phyloP scores from a whole-genome alignment of 2,329 filamentous ascomycete species.

The Cladosporium cucumerinum region DNA sequence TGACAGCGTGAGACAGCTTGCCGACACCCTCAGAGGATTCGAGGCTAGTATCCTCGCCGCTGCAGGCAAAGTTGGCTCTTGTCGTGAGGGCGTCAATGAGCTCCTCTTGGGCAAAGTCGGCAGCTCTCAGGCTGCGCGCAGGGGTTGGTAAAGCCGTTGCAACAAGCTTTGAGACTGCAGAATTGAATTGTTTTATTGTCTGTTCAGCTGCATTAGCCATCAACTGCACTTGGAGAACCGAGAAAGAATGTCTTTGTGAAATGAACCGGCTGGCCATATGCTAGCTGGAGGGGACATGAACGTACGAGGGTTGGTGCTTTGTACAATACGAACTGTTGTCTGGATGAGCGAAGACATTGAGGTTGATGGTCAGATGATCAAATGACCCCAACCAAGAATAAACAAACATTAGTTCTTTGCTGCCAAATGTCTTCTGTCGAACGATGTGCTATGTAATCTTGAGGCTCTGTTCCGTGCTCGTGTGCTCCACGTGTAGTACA shows the following conservation, averaged over 20 bases:
- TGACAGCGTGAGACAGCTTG: conserved; percentile 43
- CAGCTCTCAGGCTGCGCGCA: background rate
- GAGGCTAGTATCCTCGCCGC: conserved; percentile 49
- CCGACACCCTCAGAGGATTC: conserved; percentile 46
- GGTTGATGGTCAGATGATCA: background rate
- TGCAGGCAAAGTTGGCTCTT: conserved; percentile 46
- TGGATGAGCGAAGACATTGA: background rate
- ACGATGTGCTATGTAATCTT: background rate
- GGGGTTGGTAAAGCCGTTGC: background rate
- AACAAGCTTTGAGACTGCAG: background rate
- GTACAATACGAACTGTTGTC: background rate
- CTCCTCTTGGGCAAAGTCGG: conserved; percentile 25
- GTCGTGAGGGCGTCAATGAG: conserved; percentile 47
- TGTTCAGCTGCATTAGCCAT: background rate
- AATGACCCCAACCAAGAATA: background rate
- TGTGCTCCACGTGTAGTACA: background rate
- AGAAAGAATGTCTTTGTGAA: background rate
- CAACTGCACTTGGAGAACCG: background rate
- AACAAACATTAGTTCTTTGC: background rate
- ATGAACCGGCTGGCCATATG: background rate
- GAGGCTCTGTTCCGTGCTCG: background rate
- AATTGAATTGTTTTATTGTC: background rate
- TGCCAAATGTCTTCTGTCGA: background rate
- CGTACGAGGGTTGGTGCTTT: background rate
- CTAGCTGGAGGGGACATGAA: background rate